phyloP scores from a whole-genome alignment of 78 protist species.

The Neovahlkampfia damariscottae region DNA sequence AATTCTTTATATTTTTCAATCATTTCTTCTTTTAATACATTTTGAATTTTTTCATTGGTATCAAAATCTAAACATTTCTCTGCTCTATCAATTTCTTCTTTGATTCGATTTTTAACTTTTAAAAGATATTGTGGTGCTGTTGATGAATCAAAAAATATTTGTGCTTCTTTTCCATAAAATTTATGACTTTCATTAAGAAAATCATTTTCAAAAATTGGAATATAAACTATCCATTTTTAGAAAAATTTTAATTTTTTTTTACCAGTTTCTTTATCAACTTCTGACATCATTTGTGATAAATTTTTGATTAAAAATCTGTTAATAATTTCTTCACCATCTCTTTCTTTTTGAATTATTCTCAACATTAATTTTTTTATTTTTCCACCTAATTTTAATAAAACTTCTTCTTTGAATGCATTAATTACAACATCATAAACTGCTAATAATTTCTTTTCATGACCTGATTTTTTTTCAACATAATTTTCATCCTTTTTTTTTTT shows the following conservation, averaged over 20 bases:
- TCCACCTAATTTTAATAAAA: background rate
- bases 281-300: slow-evolving; percentile 12
- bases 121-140: slow-evolving; percentile 9
- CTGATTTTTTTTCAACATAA: background rate
- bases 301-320: background rate
- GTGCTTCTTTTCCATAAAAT: slow-evolving; percentile 8
- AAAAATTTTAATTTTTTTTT: too few relatives aligned
- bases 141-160: background rate
- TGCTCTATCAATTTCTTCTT: slow-evolving; percentile 9
- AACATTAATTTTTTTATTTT: background rate
- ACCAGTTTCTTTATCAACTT: background rate
- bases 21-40: slow-evolving; percentile 21
- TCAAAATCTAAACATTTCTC: slow-evolving; percentile 11
- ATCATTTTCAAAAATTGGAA: background rate
- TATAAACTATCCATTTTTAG: too few relatives aligned
- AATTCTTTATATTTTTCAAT: background rate
- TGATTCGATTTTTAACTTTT: background rate
- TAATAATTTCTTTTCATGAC: background rate
- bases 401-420: background rate
- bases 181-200: background rate
- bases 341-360: background rate
- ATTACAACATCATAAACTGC: slow-evolving; percentile 4
- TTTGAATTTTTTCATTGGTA: slow-evolving; percentile 12
- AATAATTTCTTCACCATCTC: slow-evolving; percentile 3
- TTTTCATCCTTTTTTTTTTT: too few relatives aligned